Conservation (phyloP, 177 flowering plant genomes). For the Vitis hybrid region DNA sequence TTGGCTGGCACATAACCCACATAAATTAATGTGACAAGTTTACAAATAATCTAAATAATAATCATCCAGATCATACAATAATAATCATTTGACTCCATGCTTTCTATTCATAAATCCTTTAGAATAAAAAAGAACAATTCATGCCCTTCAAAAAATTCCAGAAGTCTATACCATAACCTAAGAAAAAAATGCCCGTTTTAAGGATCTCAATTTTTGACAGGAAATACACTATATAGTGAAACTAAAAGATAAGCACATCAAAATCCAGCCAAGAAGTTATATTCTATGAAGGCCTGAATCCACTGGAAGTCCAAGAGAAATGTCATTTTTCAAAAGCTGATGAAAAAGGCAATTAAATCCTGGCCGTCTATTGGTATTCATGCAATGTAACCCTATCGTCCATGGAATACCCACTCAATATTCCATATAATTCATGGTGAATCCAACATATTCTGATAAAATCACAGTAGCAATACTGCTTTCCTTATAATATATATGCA, state of each 20-base stretch:
- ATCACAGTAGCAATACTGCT: too few species aligned
- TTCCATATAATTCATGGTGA: too few species aligned
- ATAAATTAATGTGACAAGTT: background rate
- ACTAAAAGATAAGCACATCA: too few species aligned
- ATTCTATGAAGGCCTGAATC: background rate
- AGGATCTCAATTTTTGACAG: background rate
- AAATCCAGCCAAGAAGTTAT: background rate
- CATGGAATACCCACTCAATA: too few species aligned
- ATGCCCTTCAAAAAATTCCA: background rate
- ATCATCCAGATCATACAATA: too few species aligned
- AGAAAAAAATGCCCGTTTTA: background rate
- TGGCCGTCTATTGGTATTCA: background rate
- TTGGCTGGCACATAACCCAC: constrained; percentile 31
- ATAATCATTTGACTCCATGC: too few species aligned
- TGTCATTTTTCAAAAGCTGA: background rate
- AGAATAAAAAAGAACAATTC: background rate
- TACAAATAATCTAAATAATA: background rate
- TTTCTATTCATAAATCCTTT: background rate
- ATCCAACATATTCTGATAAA: too few species aligned
- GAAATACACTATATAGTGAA: background rate
- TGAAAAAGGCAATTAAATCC: background rate
- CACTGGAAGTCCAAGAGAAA: background rate
- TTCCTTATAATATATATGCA: too few species aligned
- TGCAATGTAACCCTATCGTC: too few species aligned
- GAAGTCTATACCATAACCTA: background rate